Base-by-base conservation (phyloP, 345 rosid species). In the Brassica incana region DNA sequence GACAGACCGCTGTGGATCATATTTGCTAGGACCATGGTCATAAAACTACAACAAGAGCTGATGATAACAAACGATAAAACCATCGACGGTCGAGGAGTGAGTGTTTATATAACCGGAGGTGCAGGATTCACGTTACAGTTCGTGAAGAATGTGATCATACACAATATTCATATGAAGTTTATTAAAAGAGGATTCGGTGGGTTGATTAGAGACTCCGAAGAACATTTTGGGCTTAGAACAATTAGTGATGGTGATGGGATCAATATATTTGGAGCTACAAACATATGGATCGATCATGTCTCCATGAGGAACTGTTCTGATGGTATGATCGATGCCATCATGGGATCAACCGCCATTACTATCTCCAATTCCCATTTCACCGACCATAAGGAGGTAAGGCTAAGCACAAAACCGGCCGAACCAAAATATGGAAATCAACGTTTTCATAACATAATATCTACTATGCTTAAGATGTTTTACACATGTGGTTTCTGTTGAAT, bases 1-100 rank as follows among this genome's bases (percentile, higher is more conserved):
- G 86, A 85, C 58, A 68, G 62, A 71, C 97, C 98, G 0, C 86
- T 88, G 8, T 94, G 97, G 97, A 94, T 94, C 85, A 74, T 83
- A 29, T 94, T 94, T 16, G 84, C 82, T 0, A 76, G 71, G 0
- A 71, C 84, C 83, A 90, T 95, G 99, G 3, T 85, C 61, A 92
- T 95, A 77, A 90, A 50, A 74, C 85, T 92, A 32, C 67, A 70
- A n/a, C 86, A 91, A 72, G 95, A 95, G 82, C 85, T 95, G 16
- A 79, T 90, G 9, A 20, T 95, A 45, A 23, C 74, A 0, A 74
- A 77, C 61, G 66, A 90, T 77, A 92, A 91, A 83, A 94, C 98
- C 1, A 90, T 94, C 45, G 98, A 92, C 12, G 97, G 78, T 0
- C 84, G 97, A 5, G 97, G 97, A 14, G 92, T 77, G 6, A 85